phyloP scores from a whole-genome alignment of 2,329 filamentous ascomycete species.

The Exserohilum turcica region DNA sequence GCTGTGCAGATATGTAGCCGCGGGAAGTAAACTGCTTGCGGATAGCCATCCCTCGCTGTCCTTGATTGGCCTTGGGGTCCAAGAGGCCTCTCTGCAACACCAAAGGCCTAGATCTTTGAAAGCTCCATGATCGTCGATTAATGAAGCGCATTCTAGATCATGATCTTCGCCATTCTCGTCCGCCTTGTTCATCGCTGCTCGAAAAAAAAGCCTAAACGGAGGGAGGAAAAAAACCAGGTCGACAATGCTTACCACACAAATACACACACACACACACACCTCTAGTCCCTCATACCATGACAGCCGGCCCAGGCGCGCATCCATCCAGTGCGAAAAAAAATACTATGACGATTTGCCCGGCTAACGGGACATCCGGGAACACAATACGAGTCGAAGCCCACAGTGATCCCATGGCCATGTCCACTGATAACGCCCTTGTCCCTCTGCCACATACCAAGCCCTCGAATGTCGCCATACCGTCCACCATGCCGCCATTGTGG shows the following conservation, averaged over 20 bases:
- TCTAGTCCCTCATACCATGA: background rate
- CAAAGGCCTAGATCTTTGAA: slow-evolving; percentile 5
- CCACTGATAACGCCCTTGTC: slow-evolving; percentile 10
- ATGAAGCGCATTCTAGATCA: slow-evolving; percentile 8
- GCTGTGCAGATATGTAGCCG: slow-evolving; percentile 23
- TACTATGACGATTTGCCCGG: background rate
- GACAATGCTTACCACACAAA: background rate
- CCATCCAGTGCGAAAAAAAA: background rate
- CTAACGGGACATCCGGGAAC: background rate
- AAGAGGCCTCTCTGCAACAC: background rate
- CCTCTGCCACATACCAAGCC: no score
- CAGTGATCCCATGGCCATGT: background rate
- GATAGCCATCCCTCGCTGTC: slow-evolving; percentile 8
- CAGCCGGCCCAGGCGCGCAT: background rate
- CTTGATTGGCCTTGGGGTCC: slow-evolving; percentile 9
- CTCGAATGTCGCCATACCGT: background rate
- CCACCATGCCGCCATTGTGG: background rate
- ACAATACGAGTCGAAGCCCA: slow-evolving; percentile 1
- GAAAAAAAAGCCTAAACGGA: background rate
- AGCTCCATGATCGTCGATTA: slow-evolving; percentile 4
- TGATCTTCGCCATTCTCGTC: background rate
- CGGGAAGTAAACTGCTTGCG: slow-evolving; percentile 18
- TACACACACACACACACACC: background rate
- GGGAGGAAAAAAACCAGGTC: background rate
- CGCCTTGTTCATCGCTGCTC: background rate